Evolutionary conservation across 768 basidiomycete genomes (phyloP), one percentile per base, ranked within the genome.

Genomic region (Tricholoma bakamatsutake): DNA sequence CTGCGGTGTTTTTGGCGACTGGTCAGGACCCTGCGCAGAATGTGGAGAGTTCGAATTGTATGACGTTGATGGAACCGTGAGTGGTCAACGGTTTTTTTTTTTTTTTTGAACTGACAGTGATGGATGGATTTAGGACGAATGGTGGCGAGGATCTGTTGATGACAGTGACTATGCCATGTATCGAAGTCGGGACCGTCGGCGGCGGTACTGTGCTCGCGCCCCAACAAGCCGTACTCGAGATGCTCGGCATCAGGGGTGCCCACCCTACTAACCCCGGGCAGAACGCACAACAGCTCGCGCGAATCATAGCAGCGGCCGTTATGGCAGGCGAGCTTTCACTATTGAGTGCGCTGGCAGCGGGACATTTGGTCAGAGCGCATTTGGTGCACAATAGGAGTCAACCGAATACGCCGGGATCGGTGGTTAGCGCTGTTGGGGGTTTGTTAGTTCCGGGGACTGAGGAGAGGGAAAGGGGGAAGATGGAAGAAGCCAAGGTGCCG

Each of bases 1-100:
- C 97, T 28, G 95, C 97, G 3, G 76, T 98, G 54, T 99, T 87
- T 76, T 75, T 99, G 60, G 97, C 97, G 13, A 96, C 94, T 37
- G 97, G 97, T 15, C 97, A 99, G 72, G 97, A 99, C 66, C 97
- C 97, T 2, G 97, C 97, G 6, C 97, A 99, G 78, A 98, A 98
- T 69, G 96, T 99, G 27, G 97, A 96, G 76, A 95, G 92, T 56
- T 96, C 94, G 37, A 95, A 93, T 68, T 99, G 97, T 71, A 96
- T 99, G 78, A 99, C 97, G 1, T 75, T 98, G 47, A 98, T 99
- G 96, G 97, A 99, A 71, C 86, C 94, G 89, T 97, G 69, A 71
- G 92, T 90, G n/a, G 4, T 40, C 6, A n/a, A n/a, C n/a, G n/a
- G 3, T 62, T 54, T 45, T 56, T 45, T 43, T 51, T 61, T 53